Evolutionary conservation across 2,329 filamentous ascomycete genomes (phyloP).

Genomic region (Pyricularia grisea): DNA sequence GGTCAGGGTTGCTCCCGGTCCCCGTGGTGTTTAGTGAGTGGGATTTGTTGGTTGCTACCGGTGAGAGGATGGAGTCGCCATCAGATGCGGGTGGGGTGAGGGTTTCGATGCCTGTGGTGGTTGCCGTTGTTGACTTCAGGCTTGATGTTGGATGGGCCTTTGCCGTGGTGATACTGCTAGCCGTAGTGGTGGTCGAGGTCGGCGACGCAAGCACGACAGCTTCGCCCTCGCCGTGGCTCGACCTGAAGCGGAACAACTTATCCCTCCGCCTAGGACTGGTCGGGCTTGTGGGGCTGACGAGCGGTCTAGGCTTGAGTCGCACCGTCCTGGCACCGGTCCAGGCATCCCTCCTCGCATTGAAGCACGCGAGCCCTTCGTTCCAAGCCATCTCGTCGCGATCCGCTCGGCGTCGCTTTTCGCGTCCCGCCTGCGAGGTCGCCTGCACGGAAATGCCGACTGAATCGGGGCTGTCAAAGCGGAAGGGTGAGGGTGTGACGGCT

Average conservation of each 20-base stretch:
- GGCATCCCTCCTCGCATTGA: slow-evolving; percentile 64
- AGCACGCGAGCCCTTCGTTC: slow-evolving; percentile 78
- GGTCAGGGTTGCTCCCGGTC: slow-evolving; percentile 17
- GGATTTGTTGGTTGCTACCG: slow-evolving; percentile 7
- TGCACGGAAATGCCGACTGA: slow-evolving; percentile 32
- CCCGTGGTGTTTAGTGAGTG: slow-evolving; percentile 12
- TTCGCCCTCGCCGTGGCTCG: slow-evolving; percentile 10
- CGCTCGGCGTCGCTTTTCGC: slow-evolving; percentile 45
- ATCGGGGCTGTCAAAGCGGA: slow-evolving; percentile 41
- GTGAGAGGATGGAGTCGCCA: slow-evolving; percentile 13
- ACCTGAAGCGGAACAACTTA: slow-evolving; percentile 33
- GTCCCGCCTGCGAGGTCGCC: slow-evolving; percentile 34
- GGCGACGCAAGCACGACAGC: slow-evolving; percentile 14
- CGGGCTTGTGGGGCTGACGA: slow-evolving; percentile 24
- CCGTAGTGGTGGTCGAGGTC: slow-evolving; percentile 12
- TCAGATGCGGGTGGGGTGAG: slow-evolving; percentile 34
- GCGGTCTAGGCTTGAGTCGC: slow-evolving; percentile 39
- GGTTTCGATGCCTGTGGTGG: slow-evolving; percentile 14
- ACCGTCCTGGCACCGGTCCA: slow-evolving; percentile 73
- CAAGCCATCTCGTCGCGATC: slow-evolving; percentile 58
- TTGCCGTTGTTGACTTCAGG: slow-evolving; percentile 10
- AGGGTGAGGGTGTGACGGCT: slow-evolving; percentile 29
- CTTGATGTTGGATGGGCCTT: background rate
- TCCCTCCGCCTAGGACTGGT: slow-evolving; percentile 39
- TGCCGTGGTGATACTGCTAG: background rate